Evolutionary conservation across 2,329 filamentous ascomycete genomes (phyloP).

Genomic region (Fusarium sp.): DNA sequence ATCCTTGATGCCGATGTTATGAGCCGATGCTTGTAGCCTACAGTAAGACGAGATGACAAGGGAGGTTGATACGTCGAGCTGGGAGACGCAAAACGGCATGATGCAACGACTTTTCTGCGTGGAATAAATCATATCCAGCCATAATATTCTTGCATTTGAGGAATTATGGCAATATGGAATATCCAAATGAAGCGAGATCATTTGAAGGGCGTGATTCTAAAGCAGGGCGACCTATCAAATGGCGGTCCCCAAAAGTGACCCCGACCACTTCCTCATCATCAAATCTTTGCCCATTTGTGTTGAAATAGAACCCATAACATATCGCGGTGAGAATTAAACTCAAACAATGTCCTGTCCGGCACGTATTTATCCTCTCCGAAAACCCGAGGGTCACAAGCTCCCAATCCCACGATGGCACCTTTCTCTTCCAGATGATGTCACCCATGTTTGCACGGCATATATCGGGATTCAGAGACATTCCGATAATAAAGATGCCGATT

Average conservation of each 20-base stretch:
- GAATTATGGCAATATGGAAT: background rate
- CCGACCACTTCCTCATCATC: background rate
- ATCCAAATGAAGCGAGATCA: background rate
- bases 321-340: background rate
- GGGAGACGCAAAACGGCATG: background rate
- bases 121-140: background rate
- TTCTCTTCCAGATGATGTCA: slow-evolving; percentile 22
- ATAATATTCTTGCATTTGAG: background rate
- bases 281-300: background rate
- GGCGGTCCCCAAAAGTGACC: slow-evolving; percentile 1
- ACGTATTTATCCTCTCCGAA: slow-evolving; percentile 47
- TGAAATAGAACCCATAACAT: background rate
- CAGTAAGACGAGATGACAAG: background rate
- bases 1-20: background rate
- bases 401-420: slow-evolving; percentile 51
- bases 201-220: slow-evolving; percentile 1
- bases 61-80: background rate
- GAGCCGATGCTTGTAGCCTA: background rate
- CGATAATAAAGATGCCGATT: background rate
- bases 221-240: slow-evolving; percentile 10
- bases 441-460: slow-evolving; percentile 45
- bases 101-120: background rate
- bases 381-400: slow-evolving; percentile 46
- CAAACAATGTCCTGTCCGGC: slow-evolving; percentile 25
- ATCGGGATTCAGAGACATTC: slow-evolving; percentile 46